Base-by-base conservation (phyloP, 2,329 filamentous ascomycete species). In the Graphilbum sp. region DNA sequence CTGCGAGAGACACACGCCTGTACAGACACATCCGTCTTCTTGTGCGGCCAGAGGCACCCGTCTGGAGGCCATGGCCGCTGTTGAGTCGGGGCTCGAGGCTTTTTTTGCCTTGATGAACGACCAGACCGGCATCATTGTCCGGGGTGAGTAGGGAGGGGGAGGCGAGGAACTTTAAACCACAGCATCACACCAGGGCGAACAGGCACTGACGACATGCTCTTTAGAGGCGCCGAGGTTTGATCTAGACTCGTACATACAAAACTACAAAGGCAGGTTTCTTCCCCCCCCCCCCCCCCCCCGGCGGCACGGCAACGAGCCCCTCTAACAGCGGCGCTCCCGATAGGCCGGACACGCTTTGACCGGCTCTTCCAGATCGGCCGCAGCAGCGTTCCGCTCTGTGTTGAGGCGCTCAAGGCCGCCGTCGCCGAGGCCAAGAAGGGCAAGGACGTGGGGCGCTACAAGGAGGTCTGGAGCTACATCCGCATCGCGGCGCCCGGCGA, bases 161-260 rank as follows among this genome's bases (percentile, higher is more conserved):
- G 30, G 5, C n/a, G n/a, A n/a, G n/a, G n/a, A n/a, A n/a, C n/a
- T n/a, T n/a, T n/a, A n/a, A n/a, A n/a, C n/a, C n/a, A n/a, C n/a
- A n/a, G n/a, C n/a, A n/a, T n/a, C n/a, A n/a, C n/a, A n/a, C n/a
- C n/a, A n/a, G n/a, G n/a, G n/a, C n/a, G 23, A 25, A 12, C 23
- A 25, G 7, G 23, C 23, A 12, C 27, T 29, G 15, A 29, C 13
- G 27, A 13, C 11, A 12, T n/a, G n/a, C 5, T 2, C 3, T 8
- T 15, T 37, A 88, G 83, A 85, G 35, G 59, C 72, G 7, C 87
- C 88, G 10, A 94, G 88, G 53, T 79, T 96, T 48, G 90, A 96
- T 50, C 70, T 98, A 32, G 85, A 95, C 43, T 73, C 80, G 29
- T 96, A 95, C 57, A 80, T 94, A 36, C 69, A 79, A 47, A 93